Evolutionary conservation across 2,329 filamentous ascomycete species (phyloP).

Genomic region (Cercospora sesami): DNA sequence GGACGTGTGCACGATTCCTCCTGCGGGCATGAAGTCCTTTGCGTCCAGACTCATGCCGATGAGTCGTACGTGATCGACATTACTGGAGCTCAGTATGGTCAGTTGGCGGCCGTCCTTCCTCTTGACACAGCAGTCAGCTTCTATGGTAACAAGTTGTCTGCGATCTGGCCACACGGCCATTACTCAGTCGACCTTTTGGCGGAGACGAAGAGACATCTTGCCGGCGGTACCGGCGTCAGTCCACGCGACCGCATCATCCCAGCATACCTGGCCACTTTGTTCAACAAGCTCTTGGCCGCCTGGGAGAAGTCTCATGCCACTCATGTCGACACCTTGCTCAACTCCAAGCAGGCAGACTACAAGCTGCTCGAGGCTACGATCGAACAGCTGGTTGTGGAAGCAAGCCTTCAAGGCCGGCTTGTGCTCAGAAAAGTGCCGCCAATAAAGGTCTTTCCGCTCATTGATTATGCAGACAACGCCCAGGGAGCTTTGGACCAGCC

Average conservation of each 20-base stretch:
- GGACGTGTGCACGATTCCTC: neutral
- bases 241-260: constrained; percentile 1
- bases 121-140: neutral
- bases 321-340: neutral
- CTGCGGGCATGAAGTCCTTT: constrained; percentile 3
- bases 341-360: neutral
- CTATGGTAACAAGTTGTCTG: neutral
- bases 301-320: neutral
- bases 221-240: neutral
- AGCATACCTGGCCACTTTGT: neutral
- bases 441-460: neutral
- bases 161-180: neutral
- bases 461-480: neutral
- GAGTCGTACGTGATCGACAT: constrained; percentile 8
- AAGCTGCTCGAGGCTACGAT: neutral
- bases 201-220: neutral
- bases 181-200: neutral
- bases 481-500: neutral
- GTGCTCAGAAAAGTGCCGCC: neutral
- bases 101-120: neutral
- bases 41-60: neutral
- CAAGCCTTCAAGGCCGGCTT: neutral
- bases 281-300: neutral
- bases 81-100: neutral
- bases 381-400: neutral